Conservation (phyloP, 202 grass and related monocot species). For the Zizania palustris region DNA sequence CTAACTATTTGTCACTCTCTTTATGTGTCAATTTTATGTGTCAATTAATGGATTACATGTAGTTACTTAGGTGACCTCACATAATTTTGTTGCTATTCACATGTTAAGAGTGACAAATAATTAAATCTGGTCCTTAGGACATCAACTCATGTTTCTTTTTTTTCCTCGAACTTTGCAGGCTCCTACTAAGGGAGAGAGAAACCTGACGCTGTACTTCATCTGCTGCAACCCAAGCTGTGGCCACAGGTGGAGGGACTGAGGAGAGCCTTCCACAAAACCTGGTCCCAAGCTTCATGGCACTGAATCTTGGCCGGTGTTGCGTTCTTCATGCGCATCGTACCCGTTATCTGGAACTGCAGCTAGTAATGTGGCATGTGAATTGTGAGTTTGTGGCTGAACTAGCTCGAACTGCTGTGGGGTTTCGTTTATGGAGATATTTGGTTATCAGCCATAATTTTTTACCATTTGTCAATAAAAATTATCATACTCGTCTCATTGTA, state of each 20-base stretch:
- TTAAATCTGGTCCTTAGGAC: too few relatives aligned
- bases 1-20: too few relatives aligned
- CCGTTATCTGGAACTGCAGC: background rate
- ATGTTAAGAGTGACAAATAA: too few relatives aligned
- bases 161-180: slow-evolving; percentile 46
- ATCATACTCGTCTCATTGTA: too few relatives aligned
- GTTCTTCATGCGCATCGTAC: background rate
- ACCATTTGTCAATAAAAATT: too few relatives aligned
- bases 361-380: background rate
- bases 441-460: too few relatives aligned
- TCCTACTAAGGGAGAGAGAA: slow-evolving; percentile 56
- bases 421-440: too few relatives aligned
- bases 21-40: too few relatives aligned
- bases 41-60: too few relatives aligned
- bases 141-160: background rate
- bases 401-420: background rate
- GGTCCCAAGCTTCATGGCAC: background rate
- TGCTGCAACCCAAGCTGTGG: slow-evolving; percentile 91
- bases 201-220: slow-evolving; percentile 76
- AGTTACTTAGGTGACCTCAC: too few relatives aligned
- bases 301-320: background rate
- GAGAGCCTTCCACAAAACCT: background rate
- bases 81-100: too few relatives aligned
- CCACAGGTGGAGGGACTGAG: slow-evolving; percentile 87
- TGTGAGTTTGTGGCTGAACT: background rate